Evolutionary conservation across 1,139 yeast genomes (phyloP), one percentile per base, ranked within the genome.

Genomic region (Yamadazyma triangularis): DNA sequence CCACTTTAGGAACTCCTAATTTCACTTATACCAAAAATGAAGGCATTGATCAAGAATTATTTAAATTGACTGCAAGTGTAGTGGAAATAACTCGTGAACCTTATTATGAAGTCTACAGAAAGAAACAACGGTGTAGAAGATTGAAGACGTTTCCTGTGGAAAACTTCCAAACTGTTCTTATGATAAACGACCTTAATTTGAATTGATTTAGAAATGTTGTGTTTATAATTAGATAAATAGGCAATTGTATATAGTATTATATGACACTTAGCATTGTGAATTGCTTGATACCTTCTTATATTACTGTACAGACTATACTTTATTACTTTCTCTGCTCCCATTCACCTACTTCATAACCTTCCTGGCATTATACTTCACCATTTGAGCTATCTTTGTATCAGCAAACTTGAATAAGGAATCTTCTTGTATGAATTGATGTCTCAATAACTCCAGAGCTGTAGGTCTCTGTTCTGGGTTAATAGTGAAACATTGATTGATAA

Each of bases 41-140:
- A 3, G 73, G 73, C 2, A 63, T 68, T 20, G 48, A 60, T 2
- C 33, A 40, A 7, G 53, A 50, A 4, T 59, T 80, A 11, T 83
- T 70, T 51, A 64, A 75, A 4, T 69, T 91, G 45, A 78, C 71
- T 39, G 98, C 94, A 12, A 75, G 77, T 18, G 89, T 91, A 28
- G 61, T 86, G 20, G 98, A 89, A 51, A 83, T 87, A 60, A 85
- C 96, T 2, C 77, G 85, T 47, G 84, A 84, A 42, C 94, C 93
- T 40, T 74, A 84, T 60, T 70, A 77, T 35, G 67, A 65, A 39
- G 71, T 64, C 10, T 51, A 56, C 42, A 71, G 80, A 27, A 79
- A 77, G 53, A 85, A 84, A 56, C 80, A 82, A 54, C 79, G 97
- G 61, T 75, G 87, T 47, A 77, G 98, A 62, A 85, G 88, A 51